These are phyloP conservation scores for Xylariaceae sp. DNA, from an alignment of 2,329 filamentous ascomycete species.

Conservation along the genomic window DNA sequence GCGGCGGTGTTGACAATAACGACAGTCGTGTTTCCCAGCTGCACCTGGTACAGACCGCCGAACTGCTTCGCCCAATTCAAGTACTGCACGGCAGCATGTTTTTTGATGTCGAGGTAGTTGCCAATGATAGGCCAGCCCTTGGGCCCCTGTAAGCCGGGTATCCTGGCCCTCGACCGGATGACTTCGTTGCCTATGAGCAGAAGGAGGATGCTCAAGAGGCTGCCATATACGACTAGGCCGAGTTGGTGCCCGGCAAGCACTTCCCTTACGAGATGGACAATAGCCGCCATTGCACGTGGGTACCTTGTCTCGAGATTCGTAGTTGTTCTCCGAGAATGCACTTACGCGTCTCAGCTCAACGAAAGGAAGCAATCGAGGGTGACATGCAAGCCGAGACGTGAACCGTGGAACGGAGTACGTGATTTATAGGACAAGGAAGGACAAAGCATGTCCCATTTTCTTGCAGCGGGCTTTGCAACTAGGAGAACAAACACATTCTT, in stretches of 20 bases:
- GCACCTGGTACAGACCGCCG: conserved; percentile 60
- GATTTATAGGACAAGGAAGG: not conserved
- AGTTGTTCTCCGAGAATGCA: not conserved
- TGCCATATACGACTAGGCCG: conserved; percentile 4
- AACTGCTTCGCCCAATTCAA: conserved; percentile 55
- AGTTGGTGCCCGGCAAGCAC: not conserved
- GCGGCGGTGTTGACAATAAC: conserved; percentile 76
- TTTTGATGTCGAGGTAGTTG: conserved; percentile 55
- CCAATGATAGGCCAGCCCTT: conserved; percentile 46
- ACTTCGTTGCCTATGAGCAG: conserved; percentile 27
- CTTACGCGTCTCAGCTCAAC: not conserved
- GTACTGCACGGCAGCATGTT: conserved; percentile 47
- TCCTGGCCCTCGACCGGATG: conserved; percentile 23
- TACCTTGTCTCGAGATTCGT: not conserved
- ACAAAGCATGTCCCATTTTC: not conserved
- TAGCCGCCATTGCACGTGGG: conserved; percentile 9
- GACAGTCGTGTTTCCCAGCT: conserved; percentile 65
- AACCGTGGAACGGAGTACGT: too few relatives aligned
- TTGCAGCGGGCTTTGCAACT: too few relatives aligned
- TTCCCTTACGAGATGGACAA: conserved; percentile 3
- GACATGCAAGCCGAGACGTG: too few relatives aligned
- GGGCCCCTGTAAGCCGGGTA: conserved; percentile 27
- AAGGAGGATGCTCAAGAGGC: conserved; percentile 10
- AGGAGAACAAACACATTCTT: too few relatives aligned
- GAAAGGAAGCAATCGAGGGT: not conserved